phyloP scores from a whole-genome alignment of 805 yeast species.

The Saccharomyces cerevisiae region DNA sequence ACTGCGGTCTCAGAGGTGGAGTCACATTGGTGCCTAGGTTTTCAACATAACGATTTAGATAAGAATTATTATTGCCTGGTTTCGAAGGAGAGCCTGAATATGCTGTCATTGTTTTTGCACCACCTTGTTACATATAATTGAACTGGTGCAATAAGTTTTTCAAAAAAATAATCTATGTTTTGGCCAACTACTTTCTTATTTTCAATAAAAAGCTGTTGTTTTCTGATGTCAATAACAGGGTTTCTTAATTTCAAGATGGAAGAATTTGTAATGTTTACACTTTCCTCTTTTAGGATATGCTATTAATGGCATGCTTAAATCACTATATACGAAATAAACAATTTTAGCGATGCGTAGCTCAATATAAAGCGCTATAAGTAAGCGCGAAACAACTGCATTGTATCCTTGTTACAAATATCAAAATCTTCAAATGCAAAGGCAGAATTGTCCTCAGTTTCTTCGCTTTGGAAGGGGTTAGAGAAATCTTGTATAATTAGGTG shows the following conservation, averaged over 20 bases:
- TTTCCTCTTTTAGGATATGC: constrained; percentile 7
- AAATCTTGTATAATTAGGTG: constrained; percentile 19
- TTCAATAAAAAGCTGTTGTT: background rate
- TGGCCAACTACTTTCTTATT: background rate
- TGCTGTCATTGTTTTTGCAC: constrained; percentile 9
- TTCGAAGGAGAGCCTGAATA: constrained; percentile 17
- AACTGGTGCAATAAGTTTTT: background rate
- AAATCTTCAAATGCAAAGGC: constrained; percentile 5
- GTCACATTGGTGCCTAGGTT: constrained; percentile 11
- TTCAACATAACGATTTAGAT: constrained; percentile 25
- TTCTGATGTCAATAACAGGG: background rate
- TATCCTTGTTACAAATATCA: constrained; percentile 1
- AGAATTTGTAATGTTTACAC: constrained; percentile 4
- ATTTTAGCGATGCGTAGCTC: background rate
- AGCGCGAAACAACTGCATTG: background rate
- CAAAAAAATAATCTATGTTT: background rate
- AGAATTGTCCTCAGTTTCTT: background rate
- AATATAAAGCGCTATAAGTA: background rate
- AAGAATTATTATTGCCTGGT: constrained; percentile 11
- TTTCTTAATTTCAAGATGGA: constrained; percentile 2
- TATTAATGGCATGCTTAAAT: background rate
- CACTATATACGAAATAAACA: background rate
- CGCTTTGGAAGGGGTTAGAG: constrained; percentile 7
- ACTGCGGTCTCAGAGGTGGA: constrained; percentile 13
- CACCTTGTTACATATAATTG: background rate